Base-by-base conservation (phyloP, 2,329 filamentous ascomycete genomes). In the Leptographium flavum region DNA sequence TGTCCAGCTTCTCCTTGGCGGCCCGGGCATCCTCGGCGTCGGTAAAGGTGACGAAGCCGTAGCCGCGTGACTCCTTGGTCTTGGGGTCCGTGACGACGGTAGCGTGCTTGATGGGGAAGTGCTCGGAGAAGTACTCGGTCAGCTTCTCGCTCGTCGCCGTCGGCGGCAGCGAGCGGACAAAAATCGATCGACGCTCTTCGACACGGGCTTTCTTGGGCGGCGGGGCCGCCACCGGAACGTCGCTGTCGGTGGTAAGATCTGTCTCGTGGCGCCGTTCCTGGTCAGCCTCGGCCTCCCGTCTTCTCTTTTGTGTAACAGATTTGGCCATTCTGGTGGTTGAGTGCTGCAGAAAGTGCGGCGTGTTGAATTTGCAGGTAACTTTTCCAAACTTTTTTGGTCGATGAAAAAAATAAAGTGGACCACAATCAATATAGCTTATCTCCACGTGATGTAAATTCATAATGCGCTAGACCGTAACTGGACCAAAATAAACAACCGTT, bases 21-120 rank as follows among this genome's bases (percentile, higher is more conserved):
- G 81, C 75, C 52, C 80, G 69, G 13, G 90, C 88, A 67, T 98
- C 92, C 53, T 95, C 88, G 27, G 83, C 76, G 59, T 98, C 92
- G 55, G 88, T 86, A 57, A 98, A 92, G 2, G 92, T 96, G 47
- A 98, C 90, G 63, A 98, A 98, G 44, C 92, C 92, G 62, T 87
- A 98, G 17, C 92, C 90, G 58, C 86, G 83, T 14, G 87, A 95
- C 54, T 80, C 69, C 58, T 94, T 94, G 2, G 88, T 94, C 52
- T 79, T 71, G 15, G 83, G 79, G 60, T 98, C 90, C 46, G 82
- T 67, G 33, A 98, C 87, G 5, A 94, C 87, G n/a, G 83, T 85
- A 43, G 92, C 90, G 63, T 96, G 90, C 63, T 95, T 96, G 59
- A 98, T 77, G 8, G 93, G 88, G 56, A 86, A 96, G 48, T 87